Conservation (phyloP, 2,329 filamentous ascomycete species). For the Cryphonectria parasitica region DNA sequence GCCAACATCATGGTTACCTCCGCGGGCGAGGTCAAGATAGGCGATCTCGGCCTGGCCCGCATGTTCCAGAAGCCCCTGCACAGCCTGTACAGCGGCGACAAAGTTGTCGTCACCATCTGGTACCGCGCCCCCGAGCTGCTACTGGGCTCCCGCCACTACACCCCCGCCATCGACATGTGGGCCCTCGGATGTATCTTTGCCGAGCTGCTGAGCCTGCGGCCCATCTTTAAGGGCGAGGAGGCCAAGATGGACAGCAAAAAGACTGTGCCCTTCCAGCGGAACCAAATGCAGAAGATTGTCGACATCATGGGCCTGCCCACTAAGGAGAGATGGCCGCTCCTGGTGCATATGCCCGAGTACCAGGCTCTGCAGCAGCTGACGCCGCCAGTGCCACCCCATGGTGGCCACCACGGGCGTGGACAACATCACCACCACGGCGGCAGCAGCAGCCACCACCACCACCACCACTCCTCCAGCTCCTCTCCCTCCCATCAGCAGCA, state of each 20-base stretch:
- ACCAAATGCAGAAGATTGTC: constrained; percentile 99
- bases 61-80: constrained; percentile 94
- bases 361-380: constrained; percentile 59
- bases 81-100: constrained; percentile 89
- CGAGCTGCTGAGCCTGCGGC: constrained; percentile 83
- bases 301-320: constrained; percentile 92
- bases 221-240: constrained; percentile 98
- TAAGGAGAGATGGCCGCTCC: constrained; percentile 85
- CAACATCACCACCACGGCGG: constrained; percentile 46
- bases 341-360: constrained; percentile 87
- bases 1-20: constrained; percentile 98
- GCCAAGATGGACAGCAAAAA: constrained; percentile 99
- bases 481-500: background rate
- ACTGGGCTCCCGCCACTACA: constrained; percentile 93
- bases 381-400: constrained; percentile 52
- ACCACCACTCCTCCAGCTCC: constrained; percentile 30
- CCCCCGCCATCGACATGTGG: constrained; percentile 96
- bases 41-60: constrained; percentile 88
- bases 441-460: constrained; percentile 20
- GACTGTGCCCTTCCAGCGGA: constrained; percentile 93
- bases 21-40: constrained; percentile 87
- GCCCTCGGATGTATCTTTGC: constrained; percentile 98
- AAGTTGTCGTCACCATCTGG: constrained; percentile 99
- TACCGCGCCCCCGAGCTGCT: constrained; percentile 95
- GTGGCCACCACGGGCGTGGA: constrained; percentile 46